Evolutionary conservation across 306 rosid species (phyloP).

Genomic region (Pterocarpus santalinus): DNA sequence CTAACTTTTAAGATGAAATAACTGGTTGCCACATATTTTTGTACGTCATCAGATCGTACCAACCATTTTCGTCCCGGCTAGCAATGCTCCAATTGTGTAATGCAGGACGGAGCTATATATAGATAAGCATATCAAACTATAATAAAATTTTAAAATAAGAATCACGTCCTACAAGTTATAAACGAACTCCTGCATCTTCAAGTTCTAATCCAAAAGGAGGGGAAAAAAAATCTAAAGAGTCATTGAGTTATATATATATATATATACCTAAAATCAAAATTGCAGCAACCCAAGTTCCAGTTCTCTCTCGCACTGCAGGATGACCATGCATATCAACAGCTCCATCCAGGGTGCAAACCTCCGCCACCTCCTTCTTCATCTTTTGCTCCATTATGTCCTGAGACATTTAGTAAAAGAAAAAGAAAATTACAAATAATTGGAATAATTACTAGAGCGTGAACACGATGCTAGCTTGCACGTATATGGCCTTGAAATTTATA

Average conservation of each 20-base stretch:
- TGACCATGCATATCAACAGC: slow-evolving; percentile 65
- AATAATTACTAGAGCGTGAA: background rate
- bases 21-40: background rate
- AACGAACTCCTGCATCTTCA: background rate
- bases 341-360: slow-evolving; percentile 63
- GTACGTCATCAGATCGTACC: background rate
- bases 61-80: background rate
- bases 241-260: background rate
- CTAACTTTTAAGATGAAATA: background rate
- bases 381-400: slow-evolving; percentile 48
- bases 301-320: slow-evolving; percentile 61
- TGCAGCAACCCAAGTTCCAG: slow-evolving; percentile 73
- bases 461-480: background rate
- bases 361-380: slow-evolving; percentile 33
- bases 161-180: too few relatives aligned
- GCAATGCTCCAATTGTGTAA: background rate
- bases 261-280: slow-evolving; percentile 67
- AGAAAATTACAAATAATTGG: background rate
- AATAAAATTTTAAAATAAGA: too few relatives aligned
- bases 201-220: background rate
- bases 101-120: background rate
- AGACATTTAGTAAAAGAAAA: background rate
- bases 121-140: too few relatives aligned
- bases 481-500: background rate
- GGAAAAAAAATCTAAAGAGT: background rate